Percentiles rank a stretch among this genome's conserved stretches.
Conservation (phyloP, 805 yeast species). For the Metschnikowia baotianmanensis region DNA sequence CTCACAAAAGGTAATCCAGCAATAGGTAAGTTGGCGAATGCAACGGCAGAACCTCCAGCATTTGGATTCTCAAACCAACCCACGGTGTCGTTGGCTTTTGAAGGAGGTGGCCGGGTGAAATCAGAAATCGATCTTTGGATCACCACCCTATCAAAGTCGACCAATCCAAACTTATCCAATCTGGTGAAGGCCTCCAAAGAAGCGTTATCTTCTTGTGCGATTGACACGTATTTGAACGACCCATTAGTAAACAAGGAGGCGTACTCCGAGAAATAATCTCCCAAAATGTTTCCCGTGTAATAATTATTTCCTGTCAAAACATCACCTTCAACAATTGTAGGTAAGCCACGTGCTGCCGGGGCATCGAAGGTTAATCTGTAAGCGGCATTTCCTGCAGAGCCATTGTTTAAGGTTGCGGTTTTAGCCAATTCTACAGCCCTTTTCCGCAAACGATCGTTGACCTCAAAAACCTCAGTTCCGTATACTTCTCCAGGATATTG, state of each 20-base stretch:
- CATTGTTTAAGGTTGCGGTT: constrained; percentile 41
- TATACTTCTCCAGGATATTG: constrained; percentile 52
- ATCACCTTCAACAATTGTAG: constrained; percentile 53
- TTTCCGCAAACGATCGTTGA: constrained; percentile 56
- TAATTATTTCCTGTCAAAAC: constrained; percentile 58
- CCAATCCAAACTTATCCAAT: constrained; percentile 50
- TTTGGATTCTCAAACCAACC: constrained; percentile 47
- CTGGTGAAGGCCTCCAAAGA: constrained; percentile 57
- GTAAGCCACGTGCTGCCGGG: constrained; percentile 49
- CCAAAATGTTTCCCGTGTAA: constrained; percentile 52
- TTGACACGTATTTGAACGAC: constrained; percentile 54
- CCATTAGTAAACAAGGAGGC: constrained; percentile 54
- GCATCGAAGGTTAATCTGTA: constrained; percentile 48
- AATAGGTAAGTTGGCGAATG: constrained; percentile 48
- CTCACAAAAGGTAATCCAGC: constrained; percentile 55
- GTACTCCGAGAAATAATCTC: constrained; percentile 47
- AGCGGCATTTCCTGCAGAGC: constrained; percentile 40
- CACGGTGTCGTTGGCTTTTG: constrained; percentile 40
- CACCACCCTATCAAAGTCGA: constrained; percentile 55
- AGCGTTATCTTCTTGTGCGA: constrained; percentile 72
- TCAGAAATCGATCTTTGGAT: constrained; percentile 61
- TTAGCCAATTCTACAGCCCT: constrained; percentile 53
- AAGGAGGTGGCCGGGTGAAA: constrained; percentile 52
- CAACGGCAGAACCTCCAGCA: constrained; percentile 51
- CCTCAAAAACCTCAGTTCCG: constrained; percentile 64